Percentiles rank a stretch among this genome's conserved stretches.
These are phyloP conservation scores for Mycena amicta DNA, from an alignment of 768 basidiomycete genomes.

Conservation along the genomic window DNA sequence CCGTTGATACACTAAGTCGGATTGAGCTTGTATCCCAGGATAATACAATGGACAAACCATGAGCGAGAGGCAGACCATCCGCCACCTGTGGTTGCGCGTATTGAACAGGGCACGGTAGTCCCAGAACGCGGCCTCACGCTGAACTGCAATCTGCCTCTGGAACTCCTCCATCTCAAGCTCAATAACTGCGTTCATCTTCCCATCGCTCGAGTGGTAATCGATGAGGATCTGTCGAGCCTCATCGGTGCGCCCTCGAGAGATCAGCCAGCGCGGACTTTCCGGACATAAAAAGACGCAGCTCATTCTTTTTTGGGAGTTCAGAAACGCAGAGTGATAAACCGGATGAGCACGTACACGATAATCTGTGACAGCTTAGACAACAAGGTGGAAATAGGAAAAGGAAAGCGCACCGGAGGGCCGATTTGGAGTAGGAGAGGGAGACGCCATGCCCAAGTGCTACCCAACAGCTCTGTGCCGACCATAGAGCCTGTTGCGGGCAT, in stretches of 20 bases:
- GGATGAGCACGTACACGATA: slow-evolving; percentile 9
- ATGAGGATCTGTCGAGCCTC: slow-evolving; percentile 36
- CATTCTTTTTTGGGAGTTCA: no score
- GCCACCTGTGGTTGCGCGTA: slow-evolving; percentile 26
- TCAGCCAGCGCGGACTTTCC: slow-evolving; percentile 30
- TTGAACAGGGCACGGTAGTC: slow-evolving; percentile 26
- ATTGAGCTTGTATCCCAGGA: no score
- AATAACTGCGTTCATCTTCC: slow-evolving; percentile 27
- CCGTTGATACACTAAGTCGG: slow-evolving; percentile 31
- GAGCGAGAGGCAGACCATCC: slow-evolving; percentile 27
- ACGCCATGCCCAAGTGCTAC: slow-evolving; percentile 61
- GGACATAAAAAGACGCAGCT: slow-evolving; percentile 42
- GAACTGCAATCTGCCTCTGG: slow-evolving; percentile 21
- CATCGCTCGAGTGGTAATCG: slow-evolving; percentile 29
- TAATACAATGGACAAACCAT: no score
- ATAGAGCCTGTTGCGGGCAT: slow-evolving; percentile 29
- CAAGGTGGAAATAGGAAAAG: no score
- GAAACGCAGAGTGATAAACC: no score
- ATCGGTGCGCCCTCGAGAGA: slow-evolving; percentile 33
- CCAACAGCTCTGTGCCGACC: slow-evolving; percentile 46
- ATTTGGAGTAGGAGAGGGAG: slow-evolving; percentile 58
- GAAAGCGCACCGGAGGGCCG: no score
- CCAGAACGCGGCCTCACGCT: slow-evolving; percentile 26
- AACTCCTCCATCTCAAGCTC: slow-evolving; percentile 30
- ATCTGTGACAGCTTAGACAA: background rate